phyloP scores from a whole-genome alignment of 2,329 filamentous ascomycete species.

The Teratosphaeria epicoccoides region DNA sequence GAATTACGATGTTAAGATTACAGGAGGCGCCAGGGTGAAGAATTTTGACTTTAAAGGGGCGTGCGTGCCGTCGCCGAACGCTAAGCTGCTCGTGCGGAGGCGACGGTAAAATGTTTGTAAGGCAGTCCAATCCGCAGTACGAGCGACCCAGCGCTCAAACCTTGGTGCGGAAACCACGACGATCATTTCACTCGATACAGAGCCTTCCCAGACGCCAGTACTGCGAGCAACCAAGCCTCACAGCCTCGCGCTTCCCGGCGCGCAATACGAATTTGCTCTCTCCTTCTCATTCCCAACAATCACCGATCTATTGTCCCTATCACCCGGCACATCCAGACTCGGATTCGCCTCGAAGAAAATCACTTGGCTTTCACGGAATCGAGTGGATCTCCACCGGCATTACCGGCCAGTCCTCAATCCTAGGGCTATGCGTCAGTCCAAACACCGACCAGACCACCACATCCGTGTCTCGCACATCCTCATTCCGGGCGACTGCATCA shows the following conservation, averaged over 20 bases:
- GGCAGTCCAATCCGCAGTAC: no score
- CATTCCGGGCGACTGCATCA: constrained; percentile 12
- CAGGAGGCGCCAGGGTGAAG: background rate
- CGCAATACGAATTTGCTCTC: no score
- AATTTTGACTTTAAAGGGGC: background rate
- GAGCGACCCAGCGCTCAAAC: no score
- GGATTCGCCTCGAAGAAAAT: constrained; percentile 47
- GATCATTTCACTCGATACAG: no score
- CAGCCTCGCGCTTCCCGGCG: no score
- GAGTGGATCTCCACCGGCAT: constrained; percentile 40
- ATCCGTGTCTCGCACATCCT: constrained; percentile 38
- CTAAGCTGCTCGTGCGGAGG: background rate
- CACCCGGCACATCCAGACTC: constrained; percentile 40
- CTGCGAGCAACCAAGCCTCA: no score
- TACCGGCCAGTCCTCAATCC: constrained; percentile 43
- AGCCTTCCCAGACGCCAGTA: no score
- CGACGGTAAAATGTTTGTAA: no score
- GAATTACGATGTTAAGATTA: constrained; percentile 27
- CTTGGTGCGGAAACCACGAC: no score
- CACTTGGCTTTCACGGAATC: constrained; percentile 25
- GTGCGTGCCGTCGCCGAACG: background rate
- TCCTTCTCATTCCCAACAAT: no score
- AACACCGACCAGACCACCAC: constrained; percentile 42
- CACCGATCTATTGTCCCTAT: no score
- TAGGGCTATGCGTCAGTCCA: constrained; percentile 42